These are phyloP conservation scores for Aspergillus quadrilineatus DNA, from an alignment of 2,329 filamentous ascomycete genomes.

Conservation along the genomic window DNA sequence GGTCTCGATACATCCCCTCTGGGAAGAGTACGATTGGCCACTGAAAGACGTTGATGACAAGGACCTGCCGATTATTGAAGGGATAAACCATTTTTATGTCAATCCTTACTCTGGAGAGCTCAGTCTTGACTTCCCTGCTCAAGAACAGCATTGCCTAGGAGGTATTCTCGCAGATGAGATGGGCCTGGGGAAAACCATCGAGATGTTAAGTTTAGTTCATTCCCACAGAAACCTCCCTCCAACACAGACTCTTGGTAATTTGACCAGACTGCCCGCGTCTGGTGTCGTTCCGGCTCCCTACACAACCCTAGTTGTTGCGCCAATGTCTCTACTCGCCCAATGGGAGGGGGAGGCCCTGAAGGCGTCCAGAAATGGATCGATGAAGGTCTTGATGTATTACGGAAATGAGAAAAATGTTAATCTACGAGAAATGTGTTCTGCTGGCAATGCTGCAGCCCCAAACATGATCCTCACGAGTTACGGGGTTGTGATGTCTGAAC, in stretches of 20 bases:
- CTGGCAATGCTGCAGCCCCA: conserved; percentile 73
- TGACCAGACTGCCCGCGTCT: conserved; percentile 62
- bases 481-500: conserved; percentile 87
- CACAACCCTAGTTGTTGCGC: conserved; percentile 92
- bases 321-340: conserved; percentile 93
- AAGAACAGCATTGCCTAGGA: conserved; percentile 91
- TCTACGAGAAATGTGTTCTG: conserved; percentile 74
- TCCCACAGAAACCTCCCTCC: conserved; percentile 65
- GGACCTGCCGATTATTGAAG: conserved; percentile 63
- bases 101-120: conserved; percentile 97
- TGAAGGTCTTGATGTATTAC: conserved; percentile 89
- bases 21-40: conserved; percentile 95
- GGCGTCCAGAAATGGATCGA: conserved; percentile 76
- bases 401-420: conserved; percentile 80
- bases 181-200: conserved; percentile 97
- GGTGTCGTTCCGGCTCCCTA: conserved; percentile 70
- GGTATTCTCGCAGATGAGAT: conserved; percentile 94
- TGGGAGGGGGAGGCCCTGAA: conserved; percentile 96
- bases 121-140: conserved; percentile 84
- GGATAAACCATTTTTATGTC: conserved; percentile 78
- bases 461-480: conserved; percentile 95
- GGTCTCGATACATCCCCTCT: conserved; percentile 89
- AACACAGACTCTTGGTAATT: conserved; percentile 53
- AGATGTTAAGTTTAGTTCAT: conserved; percentile 94
- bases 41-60: conserved; percentile 82